Base-by-base conservation (phyloP, 768 basidiomycete genomes). In the Cyclocybe aegerita region DNA sequence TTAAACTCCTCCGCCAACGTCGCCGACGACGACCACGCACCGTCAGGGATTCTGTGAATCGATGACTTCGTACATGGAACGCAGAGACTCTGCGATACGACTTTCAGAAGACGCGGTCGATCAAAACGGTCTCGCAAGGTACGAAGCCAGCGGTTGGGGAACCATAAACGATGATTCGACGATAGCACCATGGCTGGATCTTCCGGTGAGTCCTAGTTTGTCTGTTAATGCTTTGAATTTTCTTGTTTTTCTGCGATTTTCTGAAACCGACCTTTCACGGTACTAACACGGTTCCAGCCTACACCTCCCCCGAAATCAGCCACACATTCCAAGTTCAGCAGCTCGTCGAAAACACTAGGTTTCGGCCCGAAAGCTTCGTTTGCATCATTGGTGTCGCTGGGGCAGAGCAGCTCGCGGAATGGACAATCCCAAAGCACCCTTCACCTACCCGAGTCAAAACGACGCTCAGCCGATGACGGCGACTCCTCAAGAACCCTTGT, bases 321-420 rank as follows among this genome's bases (percentile, higher is more conserved):
- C 3, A 23, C 23, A 23, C 23, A 23, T 23, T 23, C 23, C 23
- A 23, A 23, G 23, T 23, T 23, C 23, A 57, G 62, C 39, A 56
- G 57, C 11, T 42, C 65, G 8, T 57, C 62, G n/a, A 64, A 66
- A 12, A 58, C 60, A 7, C 77, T 77, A 50, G 68, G 67, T 7
- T 73, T 78, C 48, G 50, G 61, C 4, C 59, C 66, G 8, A 77
- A 78, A 52, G 39, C 68, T 0, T 76, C 77, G 0, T 69, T 79
- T 49, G 57, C 73, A 5, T 74, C 76, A 9, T 68, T 79, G 53
- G 60, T 61, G 14, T 67, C 61, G 49, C 54, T 58, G 50, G 67
- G 61, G 16, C 68, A 63, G 31, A 70, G 63, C 48, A 70, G 70
- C 46, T 61, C 66, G 32, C 60, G 56, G 49, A 64, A 31, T 57